phyloP scores from a whole-genome alignment of 129 eudicot species.

The Escallonia herrerae region DNA sequence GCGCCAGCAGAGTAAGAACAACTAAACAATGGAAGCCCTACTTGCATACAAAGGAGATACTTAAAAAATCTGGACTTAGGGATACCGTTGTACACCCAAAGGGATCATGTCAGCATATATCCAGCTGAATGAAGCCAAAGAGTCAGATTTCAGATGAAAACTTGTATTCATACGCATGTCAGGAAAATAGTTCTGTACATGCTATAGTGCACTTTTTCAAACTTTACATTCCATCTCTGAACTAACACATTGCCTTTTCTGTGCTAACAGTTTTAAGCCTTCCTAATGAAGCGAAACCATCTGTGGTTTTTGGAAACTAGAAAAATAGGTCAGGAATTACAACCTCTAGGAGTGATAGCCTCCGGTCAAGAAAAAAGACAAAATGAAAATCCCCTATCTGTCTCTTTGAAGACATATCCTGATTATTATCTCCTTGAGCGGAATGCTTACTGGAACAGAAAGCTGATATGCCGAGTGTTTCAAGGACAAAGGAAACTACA shows the following conservation, averaged over 20 bases:
- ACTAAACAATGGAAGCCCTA: constrained; percentile 1
- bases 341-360: not conserved
- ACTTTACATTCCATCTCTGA: too few species aligned
- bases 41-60: not conserved
- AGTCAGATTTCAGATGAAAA: not conserved
- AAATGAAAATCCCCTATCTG: not conserved
- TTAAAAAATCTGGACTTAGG: not conserved
- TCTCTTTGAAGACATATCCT: not conserved
- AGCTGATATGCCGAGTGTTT: too few species aligned
- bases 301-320: too few species aligned
- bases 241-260: too few species aligned
- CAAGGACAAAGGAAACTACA: too few species aligned
- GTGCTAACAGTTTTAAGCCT: too few species aligned
- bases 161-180: not conserved
- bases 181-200: not conserved
- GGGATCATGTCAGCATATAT: not conserved
- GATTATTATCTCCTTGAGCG: too few species aligned
- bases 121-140: not conserved
- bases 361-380: not conserved
- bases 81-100: not conserved
- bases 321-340: too few species aligned
- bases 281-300: too few species aligned
- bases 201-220: too few species aligned
- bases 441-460: too few species aligned
- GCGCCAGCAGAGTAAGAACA: not conserved